These are phyloP conservation scores for Cardiospermum halicacabum DNA, from an alignment of 345 rosid species.

Conservation along the genomic window DNA sequence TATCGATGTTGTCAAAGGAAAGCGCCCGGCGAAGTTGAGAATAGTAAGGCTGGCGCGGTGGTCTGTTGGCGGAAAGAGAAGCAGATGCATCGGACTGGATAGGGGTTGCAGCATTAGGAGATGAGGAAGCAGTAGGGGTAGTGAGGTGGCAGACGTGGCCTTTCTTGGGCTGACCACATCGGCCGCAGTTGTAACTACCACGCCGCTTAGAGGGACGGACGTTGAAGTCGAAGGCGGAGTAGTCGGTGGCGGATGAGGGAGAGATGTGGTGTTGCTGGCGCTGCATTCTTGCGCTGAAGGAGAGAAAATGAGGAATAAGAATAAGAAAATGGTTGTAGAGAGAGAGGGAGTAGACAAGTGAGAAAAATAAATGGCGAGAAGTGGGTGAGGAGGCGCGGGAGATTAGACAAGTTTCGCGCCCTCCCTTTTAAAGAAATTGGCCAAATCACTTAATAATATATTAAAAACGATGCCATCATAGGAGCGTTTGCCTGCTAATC, in stretches of 20 bases:
- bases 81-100: constrained; percentile 28
- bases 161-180: constrained; percentile 96
- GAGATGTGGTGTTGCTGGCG: constrained; percentile 42
- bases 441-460: background rate
- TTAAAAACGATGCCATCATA: constrained; percentile 9
- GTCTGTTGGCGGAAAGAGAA: constrained; percentile 18
- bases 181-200: constrained; percentile 90
- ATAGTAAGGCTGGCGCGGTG: constrained; percentile 41
- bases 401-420: constrained; percentile 63
- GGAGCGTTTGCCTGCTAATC: constrained; percentile 18
- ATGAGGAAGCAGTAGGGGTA: constrained; percentile 23
- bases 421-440: constrained; percentile 26
- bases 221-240: constrained; percentile 44
- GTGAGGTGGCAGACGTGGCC: constrained; percentile 65
- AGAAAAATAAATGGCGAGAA: constrained; percentile 17
- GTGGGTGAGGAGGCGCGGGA: constrained; percentile 53
- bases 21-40: constrained; percentile 75
- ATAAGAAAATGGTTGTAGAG: background rate
- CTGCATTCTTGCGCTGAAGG: constrained; percentile 4
- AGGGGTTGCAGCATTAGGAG: constrained; percentile 27
- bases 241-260: constrained; percentile 31
- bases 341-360: constrained; percentile 16
- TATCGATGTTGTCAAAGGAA: constrained; percentile 70
- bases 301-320: background rate
- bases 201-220: constrained; percentile 45